Evolutionary conservation across 331 rosid genomes (phyloP).

Genomic region (Cydonia oblonga): DNA sequence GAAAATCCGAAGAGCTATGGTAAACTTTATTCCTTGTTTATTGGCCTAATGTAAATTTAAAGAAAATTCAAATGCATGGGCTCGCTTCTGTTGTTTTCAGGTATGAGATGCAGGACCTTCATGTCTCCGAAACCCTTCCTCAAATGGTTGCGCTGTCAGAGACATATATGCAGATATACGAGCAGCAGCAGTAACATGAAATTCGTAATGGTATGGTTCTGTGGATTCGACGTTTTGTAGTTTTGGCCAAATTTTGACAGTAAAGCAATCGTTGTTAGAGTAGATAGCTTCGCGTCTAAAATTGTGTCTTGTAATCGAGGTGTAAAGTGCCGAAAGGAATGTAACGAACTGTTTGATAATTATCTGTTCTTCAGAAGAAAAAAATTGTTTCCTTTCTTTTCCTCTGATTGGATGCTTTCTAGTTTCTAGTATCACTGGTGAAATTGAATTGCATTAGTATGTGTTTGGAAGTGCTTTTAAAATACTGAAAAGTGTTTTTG

Average conservation of each 20-base stretch:
- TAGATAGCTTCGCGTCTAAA: background rate
- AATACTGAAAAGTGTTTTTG: too few species aligned
- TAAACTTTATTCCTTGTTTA: slow-evolving; percentile 13
- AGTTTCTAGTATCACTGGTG: too few species aligned
- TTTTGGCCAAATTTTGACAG: background rate
- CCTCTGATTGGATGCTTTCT: too few species aligned
- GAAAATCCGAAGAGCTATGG: slow-evolving; percentile 91
- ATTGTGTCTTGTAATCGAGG: background rate
- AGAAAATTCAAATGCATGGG: slow-evolving; percentile 1
- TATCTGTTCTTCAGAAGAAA: background rate
- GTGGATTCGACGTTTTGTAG: background rate
- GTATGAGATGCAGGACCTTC: slow-evolving; percentile 98
- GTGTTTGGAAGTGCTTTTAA: too few species aligned
- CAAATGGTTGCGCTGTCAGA: slow-evolving; percentile 97
- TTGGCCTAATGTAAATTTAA: background rate
- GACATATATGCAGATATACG: slow-evolving; percentile 93
- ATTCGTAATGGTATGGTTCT: background rate
- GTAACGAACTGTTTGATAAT: background rate
- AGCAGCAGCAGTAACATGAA: slow-evolving; percentile 46
- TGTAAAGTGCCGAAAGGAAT: background rate
- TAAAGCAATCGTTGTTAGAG: background rate
- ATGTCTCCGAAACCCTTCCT: slow-evolving; percentile 89
- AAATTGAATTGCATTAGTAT: too few species aligned
- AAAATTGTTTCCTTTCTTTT: too few species aligned
- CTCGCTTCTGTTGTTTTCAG: slow-evolving; percentile 27